Percentiles rank a stretch among this genome's conserved stretches.
These are phyloP conservation scores for Cymodocea nodosa DNA, from an alignment of 116 monocot species.

Conservation along the genomic window DNA sequence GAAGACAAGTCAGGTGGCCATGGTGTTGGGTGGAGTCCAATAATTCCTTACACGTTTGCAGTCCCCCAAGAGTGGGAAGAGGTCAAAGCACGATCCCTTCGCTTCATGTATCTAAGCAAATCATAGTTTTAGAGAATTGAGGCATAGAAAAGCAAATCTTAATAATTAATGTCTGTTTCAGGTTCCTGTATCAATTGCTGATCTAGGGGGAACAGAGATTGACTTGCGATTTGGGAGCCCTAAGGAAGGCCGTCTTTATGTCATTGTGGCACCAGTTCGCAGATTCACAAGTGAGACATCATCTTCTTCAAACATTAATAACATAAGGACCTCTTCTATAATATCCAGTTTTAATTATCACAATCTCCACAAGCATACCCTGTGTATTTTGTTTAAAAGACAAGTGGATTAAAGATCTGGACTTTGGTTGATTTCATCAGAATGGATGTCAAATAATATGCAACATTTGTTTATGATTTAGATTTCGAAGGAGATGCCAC, in stretches of 20 bases:
- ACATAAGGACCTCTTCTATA: background rate
- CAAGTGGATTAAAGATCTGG: background rate
- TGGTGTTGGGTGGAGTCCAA: no score
- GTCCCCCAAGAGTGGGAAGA: no score
- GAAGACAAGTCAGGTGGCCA: no score
- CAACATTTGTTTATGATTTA: background rate
- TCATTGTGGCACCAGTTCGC: constrained; percentile 82
- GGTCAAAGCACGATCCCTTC: no score
- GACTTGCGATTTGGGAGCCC: constrained; percentile 71
- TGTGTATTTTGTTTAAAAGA: background rate
- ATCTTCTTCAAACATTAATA: background rate
- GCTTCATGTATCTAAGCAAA: no score
- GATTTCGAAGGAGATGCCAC: constrained; percentile 45
- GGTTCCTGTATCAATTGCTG: constrained; percentile 97
- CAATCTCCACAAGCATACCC: background rate
- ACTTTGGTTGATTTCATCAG: background rate
- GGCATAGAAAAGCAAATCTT: no score
- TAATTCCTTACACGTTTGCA: no score
- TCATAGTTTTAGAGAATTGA: background rate
- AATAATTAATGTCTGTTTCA: constrained; percentile 5
- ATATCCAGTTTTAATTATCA: background rate
- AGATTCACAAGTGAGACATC: constrained; percentile 61
- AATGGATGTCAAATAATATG: background rate
- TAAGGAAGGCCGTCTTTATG: constrained; percentile 67
- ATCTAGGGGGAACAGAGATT: constrained; percentile 94